Percentiles rank a stretch among this genome's conserved stretches.
These are phyloP conservation scores for Verticillium longisporum DNA, from an alignment of 2,329 filamentous ascomycete species.

Conservation along the genomic window DNA sequence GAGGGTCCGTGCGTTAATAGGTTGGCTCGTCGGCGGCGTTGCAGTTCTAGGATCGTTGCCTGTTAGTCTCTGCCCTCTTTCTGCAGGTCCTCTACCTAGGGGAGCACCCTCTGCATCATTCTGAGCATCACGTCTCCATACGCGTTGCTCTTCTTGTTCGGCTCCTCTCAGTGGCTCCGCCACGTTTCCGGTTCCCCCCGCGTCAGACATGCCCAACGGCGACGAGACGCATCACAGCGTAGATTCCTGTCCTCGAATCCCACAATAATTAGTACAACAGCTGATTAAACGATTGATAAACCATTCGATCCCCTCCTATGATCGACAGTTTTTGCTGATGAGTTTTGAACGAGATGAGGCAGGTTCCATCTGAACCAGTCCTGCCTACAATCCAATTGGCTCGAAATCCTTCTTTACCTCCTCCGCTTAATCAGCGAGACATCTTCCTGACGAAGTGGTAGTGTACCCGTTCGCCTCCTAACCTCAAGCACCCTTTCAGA, in stretches of 20 bases:
- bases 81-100: background rate
- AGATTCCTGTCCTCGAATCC: background rate
- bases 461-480: too few species aligned
- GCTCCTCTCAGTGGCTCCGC: background rate
- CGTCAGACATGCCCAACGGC: background rate
- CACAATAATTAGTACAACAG: too few species aligned
- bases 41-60: background rate
- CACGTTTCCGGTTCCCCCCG: background rate
- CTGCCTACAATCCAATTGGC: too few species aligned
- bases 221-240: background rate
- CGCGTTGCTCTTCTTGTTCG: background rate
- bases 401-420: too few species aligned
- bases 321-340: too few species aligned
- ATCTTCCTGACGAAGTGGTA: too few species aligned
- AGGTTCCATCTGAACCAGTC: too few species aligned
- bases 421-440: too few species aligned
- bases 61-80: background rate
- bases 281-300: too few species aligned
- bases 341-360: too few species aligned
- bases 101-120: background rate
- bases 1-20: background rate
- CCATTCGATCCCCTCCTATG: too few species aligned
- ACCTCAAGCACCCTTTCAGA: too few species aligned
- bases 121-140: background rate
- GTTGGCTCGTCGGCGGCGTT: conserved; percentile 1